Conservation (phyloP, 2,329 filamentous ascomycete genomes). For the Neopestalotiopsis rosae region DNA sequence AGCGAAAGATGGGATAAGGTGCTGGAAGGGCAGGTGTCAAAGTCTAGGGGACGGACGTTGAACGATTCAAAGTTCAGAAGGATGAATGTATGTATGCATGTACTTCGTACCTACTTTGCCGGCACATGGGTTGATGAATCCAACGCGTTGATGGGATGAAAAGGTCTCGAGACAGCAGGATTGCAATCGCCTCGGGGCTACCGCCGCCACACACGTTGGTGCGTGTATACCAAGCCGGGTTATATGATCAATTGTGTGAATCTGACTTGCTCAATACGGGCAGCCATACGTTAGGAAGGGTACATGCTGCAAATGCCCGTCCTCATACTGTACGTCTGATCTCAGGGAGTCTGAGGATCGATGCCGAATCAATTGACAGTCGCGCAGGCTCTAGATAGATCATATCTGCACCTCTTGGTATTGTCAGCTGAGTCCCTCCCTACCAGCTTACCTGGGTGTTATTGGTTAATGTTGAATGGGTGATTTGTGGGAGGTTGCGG, state of each 20-base stretch:
- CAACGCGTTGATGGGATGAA: not conserved
- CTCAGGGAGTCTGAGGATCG: not conserved
- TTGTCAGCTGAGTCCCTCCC: no score
- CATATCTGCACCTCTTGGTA: no score
- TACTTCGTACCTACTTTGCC: no score
- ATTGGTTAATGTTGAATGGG: not conserved
- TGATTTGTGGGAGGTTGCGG: not conserved
- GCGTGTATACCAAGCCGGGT: not conserved
- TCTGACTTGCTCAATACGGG: not conserved
- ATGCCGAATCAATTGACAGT: not conserved
- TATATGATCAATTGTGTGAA: constrained; percentile 1
- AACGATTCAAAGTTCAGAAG: no score
- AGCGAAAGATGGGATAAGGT: no score
- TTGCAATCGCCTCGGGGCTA: not conserved
- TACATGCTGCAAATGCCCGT: not conserved
- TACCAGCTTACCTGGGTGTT: no score
- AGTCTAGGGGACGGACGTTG: no score
- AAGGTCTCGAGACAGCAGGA: not conserved
- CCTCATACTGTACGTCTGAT: not conserved
- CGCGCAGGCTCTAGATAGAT: not conserved
- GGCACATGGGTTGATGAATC: no score
- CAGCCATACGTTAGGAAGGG: not conserved
- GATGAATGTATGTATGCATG: no score
- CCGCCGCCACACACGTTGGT: not conserved
- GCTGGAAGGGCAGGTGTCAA: no score